Conservation (phyloP, 441 rosid genomes). For the Eruca vesicaria region DNA sequence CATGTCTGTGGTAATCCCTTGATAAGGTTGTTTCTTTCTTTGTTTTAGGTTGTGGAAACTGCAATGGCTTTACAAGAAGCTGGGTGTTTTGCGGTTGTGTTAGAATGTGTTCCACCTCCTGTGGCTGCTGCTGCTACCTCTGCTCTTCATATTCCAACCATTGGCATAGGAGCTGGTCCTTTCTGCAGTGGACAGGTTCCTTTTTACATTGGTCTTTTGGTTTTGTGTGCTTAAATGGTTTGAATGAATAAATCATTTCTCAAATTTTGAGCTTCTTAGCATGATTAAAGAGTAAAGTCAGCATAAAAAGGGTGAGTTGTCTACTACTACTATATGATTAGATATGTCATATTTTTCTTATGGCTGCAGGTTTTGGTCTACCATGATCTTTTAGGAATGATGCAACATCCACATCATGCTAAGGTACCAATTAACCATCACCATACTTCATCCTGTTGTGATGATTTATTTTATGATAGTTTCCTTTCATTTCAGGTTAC, state of each 20-base stretch:
- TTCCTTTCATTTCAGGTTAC: constrained; percentile 56
- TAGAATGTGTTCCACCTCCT: constrained; percentile 82
- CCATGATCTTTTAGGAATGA: constrained; percentile 90
- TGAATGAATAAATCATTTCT: not conserved
- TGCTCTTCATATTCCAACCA: constrained; percentile 80
- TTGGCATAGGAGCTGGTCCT: constrained; percentile 93
- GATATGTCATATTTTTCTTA: not conserved
- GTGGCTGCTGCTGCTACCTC: constrained; percentile 96
- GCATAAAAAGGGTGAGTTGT: not conserved
- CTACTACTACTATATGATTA: not conserved
- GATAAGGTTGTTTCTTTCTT: not conserved
- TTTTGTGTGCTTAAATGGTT: too few relatives aligned
- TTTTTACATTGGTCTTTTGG: not conserved
- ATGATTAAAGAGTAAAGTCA: not conserved
- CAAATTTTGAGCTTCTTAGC: too few relatives aligned
- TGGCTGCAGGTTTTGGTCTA: constrained; percentile 73
- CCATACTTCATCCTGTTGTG: not conserved
- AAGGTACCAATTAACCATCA: constrained; percentile 51
- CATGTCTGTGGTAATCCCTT: constrained; percentile 21
- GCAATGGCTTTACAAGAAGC: constrained; percentile 88
- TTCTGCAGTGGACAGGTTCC: constrained; percentile 91
- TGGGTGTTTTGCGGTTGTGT: constrained; percentile 84
- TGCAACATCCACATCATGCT: constrained; percentile 61
- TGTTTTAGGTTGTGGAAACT: constrained; percentile 75
- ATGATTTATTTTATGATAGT: constrained; percentile 1